Percentiles rank a stretch among this genome's conserved stretches.
These are phyloP conservation scores for Pleodorina starrii DNA, from an alignment of 139 green algal genomes.

Conservation along the genomic window DNA sequence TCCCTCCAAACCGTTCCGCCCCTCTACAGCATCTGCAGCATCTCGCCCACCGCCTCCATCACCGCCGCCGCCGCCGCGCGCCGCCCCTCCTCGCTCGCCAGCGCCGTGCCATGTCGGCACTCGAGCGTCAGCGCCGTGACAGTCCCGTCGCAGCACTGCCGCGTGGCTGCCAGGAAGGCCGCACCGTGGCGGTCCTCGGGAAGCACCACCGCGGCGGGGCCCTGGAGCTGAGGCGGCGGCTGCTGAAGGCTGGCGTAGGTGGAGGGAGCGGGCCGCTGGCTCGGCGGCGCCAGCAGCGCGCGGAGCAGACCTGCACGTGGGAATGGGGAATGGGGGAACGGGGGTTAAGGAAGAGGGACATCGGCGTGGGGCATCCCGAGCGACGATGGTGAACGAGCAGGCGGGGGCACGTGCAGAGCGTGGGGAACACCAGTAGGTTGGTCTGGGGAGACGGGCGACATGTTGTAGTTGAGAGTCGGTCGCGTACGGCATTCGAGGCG, in stretches of 20 bases:
- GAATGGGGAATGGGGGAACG: no score
- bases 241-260: neutral
- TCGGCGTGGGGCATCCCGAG: no score
- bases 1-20: no score
- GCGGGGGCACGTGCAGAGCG: no score
- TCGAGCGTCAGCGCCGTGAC: slow-evolving; percentile 59
- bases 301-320: slow-evolving; percentile 5
- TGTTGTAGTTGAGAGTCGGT: no score
- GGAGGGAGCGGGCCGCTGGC: no score
- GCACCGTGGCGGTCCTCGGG: slow-evolving; percentile 70
- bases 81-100: slow-evolving; percentile 9
- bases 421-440: no score
- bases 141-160: slow-evolving; percentile 31
- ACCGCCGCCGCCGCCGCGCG: slow-evolving; percentile 43
- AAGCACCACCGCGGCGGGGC: slow-evolving; percentile 72
- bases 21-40: slow-evolving; percentile 60
- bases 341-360: no score
- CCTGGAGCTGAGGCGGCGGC: slow-evolving; percentile 54
- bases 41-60: slow-evolving; percentile 56
- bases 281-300: no score
- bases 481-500: no score
- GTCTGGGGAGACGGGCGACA: no score
- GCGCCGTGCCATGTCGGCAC: slow-evolving; percentile 51
- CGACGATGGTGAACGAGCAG: no score
- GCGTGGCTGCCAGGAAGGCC: slow-evolving; percentile 64